phyloP scores from a whole-genome alignment of 139 green algal genomes.

The Trebouxia sp. region DNA sequence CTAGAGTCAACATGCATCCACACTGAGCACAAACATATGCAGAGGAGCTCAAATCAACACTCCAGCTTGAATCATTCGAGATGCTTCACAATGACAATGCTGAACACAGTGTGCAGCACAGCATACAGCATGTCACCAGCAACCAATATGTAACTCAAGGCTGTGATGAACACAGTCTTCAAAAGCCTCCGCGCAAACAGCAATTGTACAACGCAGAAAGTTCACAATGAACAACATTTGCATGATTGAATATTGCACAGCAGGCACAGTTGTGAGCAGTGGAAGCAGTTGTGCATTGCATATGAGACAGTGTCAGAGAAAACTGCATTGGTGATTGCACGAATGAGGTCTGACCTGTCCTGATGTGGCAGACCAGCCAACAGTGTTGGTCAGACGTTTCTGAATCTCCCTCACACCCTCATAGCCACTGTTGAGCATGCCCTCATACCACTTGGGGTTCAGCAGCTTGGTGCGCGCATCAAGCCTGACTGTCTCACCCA shows the following conservation, averaged over 20 bases:
- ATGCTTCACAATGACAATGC: not conserved
- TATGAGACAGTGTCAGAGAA: too few species aligned
- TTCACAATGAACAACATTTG: too few species aligned
- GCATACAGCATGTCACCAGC: not conserved
- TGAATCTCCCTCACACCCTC: slow-evolving; percentile 99
- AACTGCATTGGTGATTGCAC: too few species aligned
- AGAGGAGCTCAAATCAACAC: not conserved
- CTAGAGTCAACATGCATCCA: too few species aligned
- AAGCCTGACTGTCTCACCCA: slow-evolving; percentile 94
- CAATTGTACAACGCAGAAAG: too few species aligned
- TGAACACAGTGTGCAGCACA: too few species aligned
- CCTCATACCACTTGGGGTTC: slow-evolving; percentile 99
- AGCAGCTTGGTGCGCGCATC: slow-evolving; percentile 99
- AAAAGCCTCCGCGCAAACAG: too few species aligned
- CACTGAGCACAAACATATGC: slow-evolving; percentile 3
- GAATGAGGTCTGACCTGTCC: slow-evolving; percentile 59
- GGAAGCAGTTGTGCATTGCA: too few species aligned
- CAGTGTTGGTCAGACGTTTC: slow-evolving; percentile 99
- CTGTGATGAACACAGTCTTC: too few species aligned
- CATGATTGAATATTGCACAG: too few species aligned
- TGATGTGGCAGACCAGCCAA: slow-evolving; percentile 96
- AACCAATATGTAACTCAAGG: too few species aligned
- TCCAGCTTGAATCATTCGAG: not conserved
- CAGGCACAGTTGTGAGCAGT: too few species aligned
- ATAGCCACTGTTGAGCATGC: slow-evolving; percentile 94